These are phyloP conservation scores for Coix lacrymajobi DNA, from an alignment of 176 grass and related monocot species.

Conservation along the genomic window DNA sequence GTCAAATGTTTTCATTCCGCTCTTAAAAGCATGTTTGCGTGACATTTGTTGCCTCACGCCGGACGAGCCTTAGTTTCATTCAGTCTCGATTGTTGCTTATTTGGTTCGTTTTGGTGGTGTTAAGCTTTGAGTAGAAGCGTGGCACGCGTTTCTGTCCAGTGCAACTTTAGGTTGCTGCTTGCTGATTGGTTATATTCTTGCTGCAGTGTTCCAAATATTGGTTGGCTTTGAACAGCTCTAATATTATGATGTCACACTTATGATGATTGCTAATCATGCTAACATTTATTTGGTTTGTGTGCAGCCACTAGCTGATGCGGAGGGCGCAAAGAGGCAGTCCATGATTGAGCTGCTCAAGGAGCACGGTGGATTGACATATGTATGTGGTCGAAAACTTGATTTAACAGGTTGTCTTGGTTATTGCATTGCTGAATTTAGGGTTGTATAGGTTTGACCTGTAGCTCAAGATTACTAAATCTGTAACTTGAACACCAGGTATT, in stretches of 20 bases:
- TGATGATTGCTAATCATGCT: background rate
- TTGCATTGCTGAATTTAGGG: slow-evolving; percentile 24
- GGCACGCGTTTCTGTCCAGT: background rate
- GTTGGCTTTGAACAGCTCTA: background rate
- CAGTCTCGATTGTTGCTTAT: background rate
- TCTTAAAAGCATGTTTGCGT: background rate
- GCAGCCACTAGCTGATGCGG: slow-evolving; percentile 93
- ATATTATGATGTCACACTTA: background rate
- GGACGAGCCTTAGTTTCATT: background rate
- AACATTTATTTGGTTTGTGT: slow-evolving; percentile 1
- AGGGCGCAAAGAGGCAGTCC: slow-evolving; percentile 70
- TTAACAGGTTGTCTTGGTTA: slow-evolving; percentile 1
- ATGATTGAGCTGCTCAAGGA: slow-evolving; percentile 82
- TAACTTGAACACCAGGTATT: slow-evolving; percentile 45
- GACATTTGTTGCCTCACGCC: background rate
- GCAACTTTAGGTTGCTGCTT: background rate
- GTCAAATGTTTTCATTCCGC: background rate
- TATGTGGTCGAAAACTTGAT: slow-evolving; percentile 33
- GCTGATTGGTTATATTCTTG: slow-evolving; percentile 1
- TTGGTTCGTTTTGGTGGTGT: background rate
- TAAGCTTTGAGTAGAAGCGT: background rate
- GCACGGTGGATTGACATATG: slow-evolving; percentile 81
- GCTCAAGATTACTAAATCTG: slow-evolving; percentile 41
- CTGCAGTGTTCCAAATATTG: background rate
- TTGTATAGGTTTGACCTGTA: slow-evolving; percentile 21